phyloP scores from a whole-genome alignment of 1,139 yeast genomes.

The Trichomonascaceae sp. region DNA sequence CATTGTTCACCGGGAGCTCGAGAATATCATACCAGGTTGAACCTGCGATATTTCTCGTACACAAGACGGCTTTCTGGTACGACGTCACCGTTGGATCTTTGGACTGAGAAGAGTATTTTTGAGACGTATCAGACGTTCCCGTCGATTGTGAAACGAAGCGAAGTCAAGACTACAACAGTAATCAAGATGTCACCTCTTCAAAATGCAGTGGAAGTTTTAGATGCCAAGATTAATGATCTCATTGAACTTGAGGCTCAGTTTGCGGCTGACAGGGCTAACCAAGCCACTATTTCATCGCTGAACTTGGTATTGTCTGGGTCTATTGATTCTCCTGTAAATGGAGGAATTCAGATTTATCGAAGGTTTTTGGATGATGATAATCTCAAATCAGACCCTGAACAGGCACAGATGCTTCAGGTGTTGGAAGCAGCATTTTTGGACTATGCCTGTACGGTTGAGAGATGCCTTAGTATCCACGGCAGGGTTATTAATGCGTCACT shows the following conservation, averaged over 20 bases:
- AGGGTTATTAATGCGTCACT: conserved; percentile 53
- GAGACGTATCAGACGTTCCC: conserved; percentile 78
- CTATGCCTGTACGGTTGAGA: conserved; percentile 56
- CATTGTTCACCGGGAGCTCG: conserved; percentile 27
- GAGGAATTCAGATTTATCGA: conserved; percentile 83
- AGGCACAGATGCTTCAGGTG: conserved; percentile 40
- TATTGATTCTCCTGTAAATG: conserved; percentile 88
- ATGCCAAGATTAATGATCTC: conserved; percentile 65
- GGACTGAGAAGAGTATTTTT: conserved; percentile 85
- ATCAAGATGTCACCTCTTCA: conserved; percentile 75
- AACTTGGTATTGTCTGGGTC: conserved; percentile 81
- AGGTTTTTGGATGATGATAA: conserved; percentile 50
- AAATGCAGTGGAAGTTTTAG: conserved; percentile 67
- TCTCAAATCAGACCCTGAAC: conserved; percentile 33
- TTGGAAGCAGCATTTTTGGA: conserved; percentile 63
- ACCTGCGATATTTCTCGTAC: conserved; percentile 63
- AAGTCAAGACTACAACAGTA: conserved; percentile 49
- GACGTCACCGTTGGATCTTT: conserved; percentile 63
- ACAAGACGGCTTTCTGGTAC: conserved; percentile 72
- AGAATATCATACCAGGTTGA: conserved; percentile 40
- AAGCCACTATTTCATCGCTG: conserved; percentile 44
- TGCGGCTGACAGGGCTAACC: conserved; percentile 48
- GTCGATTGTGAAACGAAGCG: conserved; percentile 80
- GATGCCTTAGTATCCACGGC: conserved; percentile 67
- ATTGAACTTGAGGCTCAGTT: conserved; percentile 61